Conservation (phyloP, 306 rosid species). For the Arachis stenosperma region DNA sequence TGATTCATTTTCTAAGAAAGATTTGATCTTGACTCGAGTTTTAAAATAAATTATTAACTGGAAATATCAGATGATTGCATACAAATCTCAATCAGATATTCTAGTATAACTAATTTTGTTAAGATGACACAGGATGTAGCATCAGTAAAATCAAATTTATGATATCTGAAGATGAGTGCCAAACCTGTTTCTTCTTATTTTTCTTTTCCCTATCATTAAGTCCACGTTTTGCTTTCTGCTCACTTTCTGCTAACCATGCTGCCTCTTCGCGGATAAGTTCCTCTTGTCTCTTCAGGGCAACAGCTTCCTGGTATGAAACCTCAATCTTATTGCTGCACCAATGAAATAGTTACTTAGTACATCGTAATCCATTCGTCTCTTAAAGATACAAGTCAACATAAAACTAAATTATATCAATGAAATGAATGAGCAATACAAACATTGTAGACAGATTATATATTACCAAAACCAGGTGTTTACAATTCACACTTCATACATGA, state of each 20-base stretch:
- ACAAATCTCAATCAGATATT: constrained; percentile 14
- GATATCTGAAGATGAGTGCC: background rate
- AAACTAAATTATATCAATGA: constrained; percentile 13
- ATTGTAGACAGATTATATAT: constrained; percentile 16
- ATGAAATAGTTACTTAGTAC: constrained; percentile 42
- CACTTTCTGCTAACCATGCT: constrained; percentile 91
- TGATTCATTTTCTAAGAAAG: constrained; percentile 7
- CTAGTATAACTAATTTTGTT: background rate
- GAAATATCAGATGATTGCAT: constrained; percentile 13
- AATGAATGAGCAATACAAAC: constrained; percentile 22
- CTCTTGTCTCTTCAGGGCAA: constrained; percentile 96
- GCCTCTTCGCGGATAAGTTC: constrained; percentile 99
- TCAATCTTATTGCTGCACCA: constrained; percentile 89
- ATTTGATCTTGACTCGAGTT: background rate
- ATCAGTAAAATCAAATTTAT: constrained; percentile 12
- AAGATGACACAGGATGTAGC: constrained; percentile 30
- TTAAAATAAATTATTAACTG: constrained; percentile 15
- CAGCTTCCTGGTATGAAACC: constrained; percentile 97
- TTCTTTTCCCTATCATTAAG: constrained; percentile 85
- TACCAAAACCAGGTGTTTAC: constrained; percentile 19
- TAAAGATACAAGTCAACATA: constrained; percentile 18
- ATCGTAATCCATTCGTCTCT: constrained; percentile 29
- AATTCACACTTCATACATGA: constrained; percentile 4
- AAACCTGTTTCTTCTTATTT: constrained; percentile 90
- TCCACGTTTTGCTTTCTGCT: constrained; percentile 85